A percentile compares a stretch with the other conserved stretches of the same genome.
Evolutionary conservation across 768 basidiomycete genomes (phyloP).

Genomic region (Phaeotremella fagi): DNA sequence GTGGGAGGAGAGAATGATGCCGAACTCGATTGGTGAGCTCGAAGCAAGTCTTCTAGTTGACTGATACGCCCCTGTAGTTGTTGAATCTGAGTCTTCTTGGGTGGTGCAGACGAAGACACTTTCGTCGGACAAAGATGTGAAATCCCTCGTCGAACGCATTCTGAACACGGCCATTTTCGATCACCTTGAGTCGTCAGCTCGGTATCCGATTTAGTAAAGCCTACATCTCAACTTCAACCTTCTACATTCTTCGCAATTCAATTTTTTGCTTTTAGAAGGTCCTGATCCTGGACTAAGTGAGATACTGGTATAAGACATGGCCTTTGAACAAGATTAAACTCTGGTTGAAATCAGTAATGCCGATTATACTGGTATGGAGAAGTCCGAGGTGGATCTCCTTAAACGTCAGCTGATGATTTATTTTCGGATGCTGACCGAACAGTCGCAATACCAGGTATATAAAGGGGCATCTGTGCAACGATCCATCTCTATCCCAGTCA

Average conservation of each 20-base stretch:
- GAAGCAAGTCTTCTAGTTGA: not conserved
- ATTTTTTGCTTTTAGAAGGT: not conserved
- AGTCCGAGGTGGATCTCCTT: no score
- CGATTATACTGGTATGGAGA: no score
- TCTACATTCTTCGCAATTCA: slow-evolving; percentile 3
- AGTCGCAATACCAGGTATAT: no score
- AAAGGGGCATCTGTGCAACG: no score
- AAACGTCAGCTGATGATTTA: no score
- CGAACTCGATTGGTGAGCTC: not conserved
- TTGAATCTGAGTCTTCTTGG: not conserved
- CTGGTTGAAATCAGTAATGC: no score
- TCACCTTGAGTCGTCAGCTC: not conserved
- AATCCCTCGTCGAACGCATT: not conserved
- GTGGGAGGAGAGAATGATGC: not conserved
- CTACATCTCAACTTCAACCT: slow-evolving; percentile 3
- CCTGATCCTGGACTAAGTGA: not conserved
- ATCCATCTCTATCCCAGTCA: no score
- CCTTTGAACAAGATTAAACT: no score
- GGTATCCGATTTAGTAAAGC: not conserved
- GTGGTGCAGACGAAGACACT: not conserved
- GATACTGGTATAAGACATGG: not conserved
- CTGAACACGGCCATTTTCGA: slow-evolving; percentile 3
- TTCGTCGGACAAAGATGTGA: not conserved
- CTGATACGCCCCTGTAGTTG: not conserved
- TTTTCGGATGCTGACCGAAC: no score